Base-by-base conservation (phyloP, 208 protist species). In the Sergeia podlipaevii region DNA sequence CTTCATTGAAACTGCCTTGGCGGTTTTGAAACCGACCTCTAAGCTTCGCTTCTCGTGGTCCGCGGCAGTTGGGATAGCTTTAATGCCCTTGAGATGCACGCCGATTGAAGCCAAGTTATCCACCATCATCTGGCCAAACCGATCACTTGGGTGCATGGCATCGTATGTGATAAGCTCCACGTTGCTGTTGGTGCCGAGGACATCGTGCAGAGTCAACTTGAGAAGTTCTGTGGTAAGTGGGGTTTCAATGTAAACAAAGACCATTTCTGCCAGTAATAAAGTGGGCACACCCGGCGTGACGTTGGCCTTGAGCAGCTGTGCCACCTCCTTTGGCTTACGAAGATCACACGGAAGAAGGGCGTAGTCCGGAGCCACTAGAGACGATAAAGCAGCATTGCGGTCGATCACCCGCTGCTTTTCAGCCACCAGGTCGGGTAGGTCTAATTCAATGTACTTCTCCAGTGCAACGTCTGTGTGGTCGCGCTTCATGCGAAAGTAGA, bases 61-160 rank as follows among this genome's bases (percentile, higher is more conserved):
- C 47, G 74, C 82, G 0, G 80, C 61, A 13, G 85, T 91, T 3
- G 84, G 84, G 8, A 93, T 74, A 42, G 77, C 80, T 0, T 61
- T 23, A 28, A 96, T 96, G 4, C 89, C 83, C 37, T 65, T 74
- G 39, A 96, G 70, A 15, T 80, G 54, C 0, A 87, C 84, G 2
- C 80, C 79, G 48, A 80, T 67, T 28, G 60, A 52, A 15, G 62
- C 60, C 24, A 96, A 53, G 48, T 82, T 93, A 44, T 80, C 74
- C n/a, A 92, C 75, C 89, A 96, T 96, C 39, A 89, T 84, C 38
- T 85, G 47, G 1, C 89, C 89, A 63, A 96, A 96, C 38, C 89
- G 89, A 56, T 93, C 85, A 53, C 78, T 80, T 1, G 89, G 89
- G 55, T 81, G 54, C 64, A 96, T 93, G 2, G 85, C 84, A 38